Evolutionary conservation across 1,139 yeast species (phyloP), one percentile per base, ranked within the genome.

Genomic region (Yamadazyma sp.): DNA sequence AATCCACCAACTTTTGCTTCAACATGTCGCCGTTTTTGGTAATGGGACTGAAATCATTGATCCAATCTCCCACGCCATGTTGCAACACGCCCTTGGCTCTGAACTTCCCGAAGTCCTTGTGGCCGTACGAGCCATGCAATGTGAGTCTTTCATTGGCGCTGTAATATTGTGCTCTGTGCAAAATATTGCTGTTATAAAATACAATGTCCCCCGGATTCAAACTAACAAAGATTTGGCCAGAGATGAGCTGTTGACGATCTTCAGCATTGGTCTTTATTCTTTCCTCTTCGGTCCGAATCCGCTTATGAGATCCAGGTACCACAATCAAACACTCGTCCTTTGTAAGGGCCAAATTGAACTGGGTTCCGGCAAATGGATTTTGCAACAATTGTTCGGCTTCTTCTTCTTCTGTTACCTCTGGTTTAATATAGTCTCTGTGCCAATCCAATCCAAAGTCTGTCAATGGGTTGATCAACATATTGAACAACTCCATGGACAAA

Each of bases 401-500:
- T 51, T 75, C 73, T 39, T 69, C 76, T 2, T 64, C 64, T 4
- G 72, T 56, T 7, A 60, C 78, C 29, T 74, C 78, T 4, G 80
- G 78, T 44, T 66, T 68, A 40, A 76, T 72, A 45, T 72, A 70
- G 51, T 76, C 82, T 32, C 82, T 59, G 53, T 76, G 81, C 82
- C 81, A 76, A 44, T 73, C 76, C 50, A 76, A 64, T 8, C 71
- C 80, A 51, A 76, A 76, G 52, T 76, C 78, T 11, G 78, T 71
- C 44, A 73, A 61, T 2, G 82, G 82, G 46, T 76, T 76, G 48
- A 76, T 74, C 45, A 76, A 64, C 81, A 76, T 75, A 50, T 76
- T 76, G 53, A 76, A 66, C 39, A 76, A 62, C 49, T 76, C 81
- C 80, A 76, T 75, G 5, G 68, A 62, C 35, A 76, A 54, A 13